A percentile compares a stretch with the other conserved stretches of the same genome.
phyloP scores from a whole-genome alignment of 2,329 filamentous ascomycete genomes.

The Paraconiothyrium sp. region DNA sequence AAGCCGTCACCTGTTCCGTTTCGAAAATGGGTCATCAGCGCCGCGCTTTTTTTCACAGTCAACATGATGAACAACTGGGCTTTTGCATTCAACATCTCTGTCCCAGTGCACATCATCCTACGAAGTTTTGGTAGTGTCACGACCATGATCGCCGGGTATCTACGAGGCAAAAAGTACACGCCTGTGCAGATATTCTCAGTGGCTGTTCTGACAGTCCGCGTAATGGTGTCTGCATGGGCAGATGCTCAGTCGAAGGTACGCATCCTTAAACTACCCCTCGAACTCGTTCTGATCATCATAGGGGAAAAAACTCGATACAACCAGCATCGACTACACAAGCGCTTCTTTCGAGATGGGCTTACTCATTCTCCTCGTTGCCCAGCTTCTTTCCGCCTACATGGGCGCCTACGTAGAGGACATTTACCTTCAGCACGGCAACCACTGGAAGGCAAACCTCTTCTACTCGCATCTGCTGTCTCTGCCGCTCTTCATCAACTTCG shows the following conservation, averaged over 20 bases:
- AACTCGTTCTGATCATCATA: conserved; percentile 32
- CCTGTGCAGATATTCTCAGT: conserved; percentile 83
- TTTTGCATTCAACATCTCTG: conserved; percentile 95
- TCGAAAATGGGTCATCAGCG: conserved; percentile 86
- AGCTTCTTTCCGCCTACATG: conserved; percentile 91
- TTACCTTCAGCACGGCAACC: conserved; percentile 83
- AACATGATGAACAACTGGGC: conserved; percentile 98
- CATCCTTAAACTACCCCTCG: not conserved
- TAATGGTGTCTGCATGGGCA: conserved; percentile 87
- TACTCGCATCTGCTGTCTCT: conserved; percentile 84
- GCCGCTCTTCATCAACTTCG: conserved; percentile 78
- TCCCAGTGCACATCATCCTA: conserved; percentile 96
- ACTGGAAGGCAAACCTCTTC: conserved; percentile 96
- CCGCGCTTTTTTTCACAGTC: conserved; percentile 88
- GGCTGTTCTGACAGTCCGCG: conserved; percentile 81
- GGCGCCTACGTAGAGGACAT: conserved; percentile 93
- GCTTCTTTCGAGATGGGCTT: conserved; percentile 75
- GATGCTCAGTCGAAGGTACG: conserved; percentile 84
- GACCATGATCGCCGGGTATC: conserved; percentile 88
- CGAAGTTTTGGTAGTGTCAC: conserved; percentile 95
- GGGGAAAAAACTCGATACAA: conserved; percentile 55
- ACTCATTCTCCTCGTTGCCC: conserved; percentile 83
- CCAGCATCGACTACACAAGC: conserved; percentile 49
- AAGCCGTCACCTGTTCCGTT: conserved; percentile 82
- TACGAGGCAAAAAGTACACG: conserved; percentile 87